Base-by-base conservation (phyloP, 2,329 filamentous ascomycete species). In the Aspergillus novoparasiticus region DNA sequence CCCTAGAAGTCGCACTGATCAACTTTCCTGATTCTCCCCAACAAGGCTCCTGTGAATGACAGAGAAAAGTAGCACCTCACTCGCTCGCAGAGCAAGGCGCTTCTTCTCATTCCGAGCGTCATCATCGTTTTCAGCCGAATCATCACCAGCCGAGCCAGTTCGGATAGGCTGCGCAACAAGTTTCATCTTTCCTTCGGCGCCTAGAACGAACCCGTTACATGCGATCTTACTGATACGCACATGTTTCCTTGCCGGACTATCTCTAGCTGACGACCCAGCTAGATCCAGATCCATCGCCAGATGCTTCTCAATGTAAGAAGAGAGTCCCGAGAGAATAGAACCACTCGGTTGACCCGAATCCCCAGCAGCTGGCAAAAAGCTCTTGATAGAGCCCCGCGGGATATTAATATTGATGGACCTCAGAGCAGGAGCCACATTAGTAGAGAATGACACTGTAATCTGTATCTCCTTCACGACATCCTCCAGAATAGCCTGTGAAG, bases 221-320 rank as follows among this genome's bases (percentile, higher is more conserved):
- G 77, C 73, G 58, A 79, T 66, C 54, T 77, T 79, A 11, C 74
- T 74, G 6, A 80, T 64, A 4, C 76, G 72, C 14, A 78, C 68
- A 66, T 78, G 70, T 28, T 74, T 66, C 4, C 64, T 68, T 11
- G 68, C 63, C 1, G 34, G 26, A 28, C 60, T 34, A 3, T 62
- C 39, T 4, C 56, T 55, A 3, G 64, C 64, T 2, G 64, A 65
- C 1, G 63, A 65, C 11, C 64, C 68, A 57, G 69, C 66, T 26
- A 80, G 57, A 59, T 79, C 72, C 30, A 80, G 59, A 28, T 76
- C 72, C 76, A 80, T 77, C 5, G 78, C 78, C 48, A 80, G 70
- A 68, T 80, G 76, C 6, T 68, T 71, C 32, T 76, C 70, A 30
- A 80, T 61, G 58, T 80, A 80, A 2, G 69, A 59, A n/a, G 71